These are phyloP conservation scores for Naganishia albida DNA, from an alignment of 1,284 basidiomycete species.

Conservation along the genomic window DNA sequence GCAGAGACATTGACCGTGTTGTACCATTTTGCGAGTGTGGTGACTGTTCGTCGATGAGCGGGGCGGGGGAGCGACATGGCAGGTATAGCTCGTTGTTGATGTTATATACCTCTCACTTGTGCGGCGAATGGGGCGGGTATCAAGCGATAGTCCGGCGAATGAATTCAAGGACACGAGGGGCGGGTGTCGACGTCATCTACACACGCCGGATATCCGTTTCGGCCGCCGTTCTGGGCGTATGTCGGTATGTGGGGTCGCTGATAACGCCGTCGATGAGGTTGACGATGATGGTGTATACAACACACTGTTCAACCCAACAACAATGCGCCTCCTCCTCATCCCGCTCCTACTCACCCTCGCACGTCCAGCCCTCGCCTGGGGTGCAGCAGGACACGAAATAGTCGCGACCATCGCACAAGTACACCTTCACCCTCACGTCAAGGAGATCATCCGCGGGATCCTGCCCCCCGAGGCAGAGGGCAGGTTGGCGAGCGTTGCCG, in stretches of 20 bases:
- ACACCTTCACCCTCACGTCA: slow-evolving; percentile 73
- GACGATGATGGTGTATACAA: neutral
- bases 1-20: slow-evolving; percentile 36
- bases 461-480: slow-evolving; percentile 66
- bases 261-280: neutral
- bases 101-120: neutral
- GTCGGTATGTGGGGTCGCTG: neutral
- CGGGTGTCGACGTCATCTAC: neutral
- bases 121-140: neutral
- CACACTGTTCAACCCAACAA: neutral
- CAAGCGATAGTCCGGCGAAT: neutral
- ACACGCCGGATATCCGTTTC: neutral
- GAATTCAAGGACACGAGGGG: neutral
- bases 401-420: slow-evolving; percentile 91
- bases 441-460: slow-evolving; percentile 66
- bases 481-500: slow-evolving; percentile 74
- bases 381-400: slow-evolving; percentile 73
- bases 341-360: neutral
- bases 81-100: neutral
- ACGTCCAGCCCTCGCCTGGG: neutral
- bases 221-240: neutral
- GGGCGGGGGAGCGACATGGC: neutral
- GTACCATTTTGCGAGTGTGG: slow-evolving; percentile 8
- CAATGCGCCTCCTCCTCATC: slow-evolving; percentile 1
- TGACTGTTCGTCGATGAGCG: neutral